Percentiles rank a stretch among this genome's conserved stretches.
These are phyloP conservation scores for Amauroascus verrucosus DNA, from an alignment of 2,329 filamentous ascomycete species.

Conservation along the genomic window DNA sequence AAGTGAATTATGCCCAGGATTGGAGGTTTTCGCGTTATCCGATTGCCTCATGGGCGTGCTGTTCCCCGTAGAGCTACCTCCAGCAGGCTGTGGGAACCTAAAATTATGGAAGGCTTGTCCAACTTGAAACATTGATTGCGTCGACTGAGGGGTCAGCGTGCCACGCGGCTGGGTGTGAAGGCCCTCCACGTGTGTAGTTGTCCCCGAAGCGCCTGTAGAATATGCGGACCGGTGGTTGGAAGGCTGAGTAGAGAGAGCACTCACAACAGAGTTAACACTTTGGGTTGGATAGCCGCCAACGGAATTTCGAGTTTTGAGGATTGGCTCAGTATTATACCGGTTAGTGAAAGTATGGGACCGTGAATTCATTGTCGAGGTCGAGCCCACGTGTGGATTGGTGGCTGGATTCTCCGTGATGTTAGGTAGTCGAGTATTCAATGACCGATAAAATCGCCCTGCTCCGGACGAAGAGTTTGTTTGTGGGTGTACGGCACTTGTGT, in stretches of 20 bases:
- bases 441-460: not conserved
- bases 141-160: not conserved
- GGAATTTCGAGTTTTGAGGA: not conserved
- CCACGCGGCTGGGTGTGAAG: not conserved
- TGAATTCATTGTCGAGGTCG: not conserved
- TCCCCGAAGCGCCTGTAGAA: not conserved
- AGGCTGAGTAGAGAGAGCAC: not conserved
- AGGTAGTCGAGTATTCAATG: not conserved
- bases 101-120: not conserved
- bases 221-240: not conserved
- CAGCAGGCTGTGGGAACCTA: not conserved
- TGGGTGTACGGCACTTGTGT: not conserved
- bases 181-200: not conserved
- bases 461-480: not conserved
- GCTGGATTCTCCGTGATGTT: not conserved
- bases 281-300: not conserved
- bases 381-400: not conserved
- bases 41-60: not conserved
- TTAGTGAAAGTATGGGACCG: not conserved
- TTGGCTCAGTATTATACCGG: not conserved
- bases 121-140: not conserved
- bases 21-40: not conserved
- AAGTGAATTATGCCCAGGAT: slow-evolving; percentile 6
- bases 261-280: not conserved
- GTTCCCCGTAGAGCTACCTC: not conserved